phyloP scores from a whole-genome alignment of 2,329 filamentous ascomycete genomes.

The Geosmithia flava region DNA sequence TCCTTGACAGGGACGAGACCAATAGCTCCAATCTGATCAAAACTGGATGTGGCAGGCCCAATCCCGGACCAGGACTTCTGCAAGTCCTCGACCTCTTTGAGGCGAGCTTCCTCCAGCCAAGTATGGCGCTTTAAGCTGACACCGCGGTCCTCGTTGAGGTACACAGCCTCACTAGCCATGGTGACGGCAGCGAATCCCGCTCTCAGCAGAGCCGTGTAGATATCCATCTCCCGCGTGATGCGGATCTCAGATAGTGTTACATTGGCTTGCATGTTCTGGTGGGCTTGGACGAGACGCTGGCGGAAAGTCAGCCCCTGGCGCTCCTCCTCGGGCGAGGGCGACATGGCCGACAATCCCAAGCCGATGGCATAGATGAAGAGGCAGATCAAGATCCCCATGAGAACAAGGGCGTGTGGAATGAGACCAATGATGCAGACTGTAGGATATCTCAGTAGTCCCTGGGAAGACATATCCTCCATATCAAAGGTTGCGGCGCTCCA shows the following conservation, averaged over 20 bases:
- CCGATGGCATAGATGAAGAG: constrained; percentile 66
- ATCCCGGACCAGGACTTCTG: constrained; percentile 37
- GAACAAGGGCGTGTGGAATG: constrained; percentile 81
- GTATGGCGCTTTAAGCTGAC: constrained; percentile 66
- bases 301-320: constrained; percentile 26
- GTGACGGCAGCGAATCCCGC: constrained; percentile 81
- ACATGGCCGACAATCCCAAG: constrained; percentile 55
- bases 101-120: constrained; percentile 83
- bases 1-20: constrained; percentile 41
- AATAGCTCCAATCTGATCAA: constrained; percentile 40
- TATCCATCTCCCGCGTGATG: constrained; percentile 81
- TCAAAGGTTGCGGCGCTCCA: constrained; percentile 60
- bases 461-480: constrained; percentile 42
- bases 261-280: constrained; percentile 85
- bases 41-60: constrained; percentile 31
- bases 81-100: constrained; percentile 60
- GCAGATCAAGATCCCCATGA: constrained; percentile 68
- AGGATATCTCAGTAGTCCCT: constrained; percentile 73
- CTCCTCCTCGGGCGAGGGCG: constrained; percentile 12
- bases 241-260: constrained; percentile 71
- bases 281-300: constrained; percentile 57
- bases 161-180: constrained; percentile 90
- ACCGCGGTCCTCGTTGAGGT: constrained; percentile 75
- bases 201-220: constrained; percentile 81
- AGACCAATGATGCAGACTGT: constrained; percentile 94